phyloP scores from a whole-genome alignment of 169 alveolate species.

The Plasmodium gallinaceum region DNA sequence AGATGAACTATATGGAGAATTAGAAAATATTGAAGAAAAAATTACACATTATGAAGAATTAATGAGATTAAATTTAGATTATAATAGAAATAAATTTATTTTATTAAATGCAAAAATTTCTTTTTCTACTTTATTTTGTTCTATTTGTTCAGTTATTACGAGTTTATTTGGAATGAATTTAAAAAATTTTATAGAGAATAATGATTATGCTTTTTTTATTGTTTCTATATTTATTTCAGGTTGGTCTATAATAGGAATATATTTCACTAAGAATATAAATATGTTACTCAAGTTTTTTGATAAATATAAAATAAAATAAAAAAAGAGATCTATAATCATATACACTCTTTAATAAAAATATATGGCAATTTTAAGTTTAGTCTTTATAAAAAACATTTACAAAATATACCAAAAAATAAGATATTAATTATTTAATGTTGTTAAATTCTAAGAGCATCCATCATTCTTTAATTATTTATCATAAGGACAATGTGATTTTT shows the following conservation, averaged over 20 bases:
- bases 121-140: constrained; percentile 49
- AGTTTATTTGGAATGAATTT: constrained; percentile 65
- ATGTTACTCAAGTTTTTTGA: constrained; percentile 37
- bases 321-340: background rate
- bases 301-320: constrained; percentile 10
- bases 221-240: constrained; percentile 30
- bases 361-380: too few species aligned
- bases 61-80: constrained; percentile 56
- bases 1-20: constrained; percentile 46
- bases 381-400: too few species aligned
- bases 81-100: constrained; percentile 65
- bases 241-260: constrained; percentile 39
- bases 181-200: constrained; percentile 53
- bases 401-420: too few species aligned
- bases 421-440: too few species aligned
- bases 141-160: constrained; percentile 51
- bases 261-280: constrained; percentile 47
- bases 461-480: too few species aligned
- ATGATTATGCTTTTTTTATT: constrained; percentile 37
- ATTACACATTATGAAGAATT: constrained; percentile 73
- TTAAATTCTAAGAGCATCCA: too few species aligned
- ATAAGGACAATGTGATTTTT: too few species aligned
- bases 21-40: constrained; percentile 68
- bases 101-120: constrained; percentile 59
- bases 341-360: background rate